These are phyloP conservation scores for Lentinula boryana DNA, from an alignment of 768 basidiomycete genomes.

Conservation along the genomic window DNA sequence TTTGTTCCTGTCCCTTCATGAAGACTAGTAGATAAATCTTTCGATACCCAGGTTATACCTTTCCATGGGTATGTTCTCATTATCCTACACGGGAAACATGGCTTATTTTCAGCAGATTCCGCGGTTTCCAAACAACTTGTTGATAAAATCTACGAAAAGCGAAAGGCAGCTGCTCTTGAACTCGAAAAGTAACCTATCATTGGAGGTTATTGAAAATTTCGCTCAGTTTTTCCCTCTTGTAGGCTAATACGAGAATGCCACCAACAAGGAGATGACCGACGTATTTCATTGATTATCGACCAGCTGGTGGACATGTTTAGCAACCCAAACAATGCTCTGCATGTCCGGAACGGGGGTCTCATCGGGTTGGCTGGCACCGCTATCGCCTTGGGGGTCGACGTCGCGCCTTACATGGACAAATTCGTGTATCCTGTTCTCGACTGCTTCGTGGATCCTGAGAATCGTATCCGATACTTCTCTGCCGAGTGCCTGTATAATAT, in stretches of 20 bases:
- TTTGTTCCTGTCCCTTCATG: background rate
- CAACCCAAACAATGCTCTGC: constrained; percentile 73
- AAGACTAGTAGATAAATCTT: background rate
- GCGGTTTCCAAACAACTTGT: constrained; percentile 75
- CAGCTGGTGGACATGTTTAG: constrained; percentile 94
- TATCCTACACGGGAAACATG: background rate
- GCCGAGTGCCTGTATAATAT: constrained; percentile 99
- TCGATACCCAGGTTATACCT: background rate
- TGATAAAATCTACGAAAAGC: constrained; percentile 95
- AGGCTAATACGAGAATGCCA: constrained; percentile 87
- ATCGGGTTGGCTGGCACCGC: constrained; percentile 95
- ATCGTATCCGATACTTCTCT: constrained; percentile 94
- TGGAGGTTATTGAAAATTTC: background rate
- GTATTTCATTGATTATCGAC: constrained; percentile 85
- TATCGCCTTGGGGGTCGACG: constrained; percentile 92
- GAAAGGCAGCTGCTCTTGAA: constrained; percentile 92
- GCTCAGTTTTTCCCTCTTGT: constrained; percentile 8
- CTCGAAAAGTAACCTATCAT: constrained; percentile 73
- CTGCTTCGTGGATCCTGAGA: constrained; percentile 93
- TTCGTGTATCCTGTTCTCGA: constrained; percentile 85
- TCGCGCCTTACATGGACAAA: constrained; percentile 91
- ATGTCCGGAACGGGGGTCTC: constrained; percentile 89
- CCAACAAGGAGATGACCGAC: constrained; percentile 71
- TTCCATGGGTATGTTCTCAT: constrained; percentile 20
- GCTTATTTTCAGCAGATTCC: constrained; percentile 40